Conservation (phyloP, 2,329 filamentous ascomycete genomes). For the Colletotrichum abscissum region DNA sequence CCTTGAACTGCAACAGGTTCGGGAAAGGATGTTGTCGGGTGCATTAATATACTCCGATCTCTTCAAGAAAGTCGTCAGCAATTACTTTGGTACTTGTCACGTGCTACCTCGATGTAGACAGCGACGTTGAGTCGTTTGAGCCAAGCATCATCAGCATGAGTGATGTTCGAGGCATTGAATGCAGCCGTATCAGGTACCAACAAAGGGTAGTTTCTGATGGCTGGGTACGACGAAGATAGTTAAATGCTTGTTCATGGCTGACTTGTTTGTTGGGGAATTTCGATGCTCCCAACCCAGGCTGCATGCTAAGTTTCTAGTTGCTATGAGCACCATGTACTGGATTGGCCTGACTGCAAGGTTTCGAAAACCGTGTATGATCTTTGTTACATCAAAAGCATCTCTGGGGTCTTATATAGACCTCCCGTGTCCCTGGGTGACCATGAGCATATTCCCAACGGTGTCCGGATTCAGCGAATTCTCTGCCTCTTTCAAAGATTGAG, state of each 20-base stretch:
- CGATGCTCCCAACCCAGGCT: neutral
- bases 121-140: neutral
- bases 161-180: neutral
- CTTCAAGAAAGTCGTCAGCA: neutral
- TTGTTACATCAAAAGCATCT: too few relatives aligned
- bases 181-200: neutral
- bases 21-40: neutral
- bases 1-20: neutral
- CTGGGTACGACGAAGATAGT: too few relatives aligned
- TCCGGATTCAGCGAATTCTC: constrained; percentile 44
- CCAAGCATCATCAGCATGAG: neutral
- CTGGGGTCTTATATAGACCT: constrained; percentile 33
- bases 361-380: too few relatives aligned
- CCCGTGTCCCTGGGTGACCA: constrained; percentile 44
- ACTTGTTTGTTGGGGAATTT: neutral
- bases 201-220: too few relatives aligned
- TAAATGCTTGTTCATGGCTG: neutral
- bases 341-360: too few relatives aligned
- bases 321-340: too few relatives aligned
- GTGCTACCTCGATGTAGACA: neutral
- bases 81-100: neutral
- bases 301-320: too few relatives aligned
- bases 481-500: constrained; percentile 47
- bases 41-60: neutral
- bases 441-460: constrained; percentile 45